Evolutionary conservation across 1,284 basidiomycete genomes (phyloP), one percentile per base, ranked within the genome.

Genomic region (Cryptococcus deneoformans): DNA sequence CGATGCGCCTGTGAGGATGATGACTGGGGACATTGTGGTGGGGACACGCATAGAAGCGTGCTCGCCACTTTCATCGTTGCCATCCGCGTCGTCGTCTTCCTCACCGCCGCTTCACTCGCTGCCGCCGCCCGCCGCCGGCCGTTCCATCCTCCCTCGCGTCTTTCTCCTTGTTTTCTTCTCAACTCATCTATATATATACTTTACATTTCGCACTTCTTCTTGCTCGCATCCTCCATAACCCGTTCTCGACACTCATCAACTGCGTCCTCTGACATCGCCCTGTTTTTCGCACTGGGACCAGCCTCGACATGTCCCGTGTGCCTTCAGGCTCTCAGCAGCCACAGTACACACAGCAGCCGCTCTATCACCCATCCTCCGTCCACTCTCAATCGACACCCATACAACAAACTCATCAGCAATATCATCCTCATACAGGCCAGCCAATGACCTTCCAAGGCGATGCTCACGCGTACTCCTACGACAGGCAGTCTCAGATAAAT

Each of bases 1-100:
- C 11, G 71, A 74, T 7, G 72, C 76, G 39, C 78, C 76, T 1
- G 75, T 76, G 54, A 77, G 66, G 49, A 77, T 69, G 58, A 77
- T 60, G 47, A 74, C 66, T 9, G 73, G 74, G 38, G 61, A 60
- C 44, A 54, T 54, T 46, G 36, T 50, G 39, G n/a, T 43, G 20
- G 4, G 24, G 34, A 38, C 8, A 54, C 35, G 43, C 20, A 46
- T 16, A 47, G 34, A 47, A 35, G 46, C 14, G 14, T 34, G 20
- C 20, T 24, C 43, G 43, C 43, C 43, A 44, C 24, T 24, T n/a
- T 44, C 46, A 29, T 29, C 34, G 46, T 20, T 48, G 9, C 46
- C 46, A 36, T 48, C 46, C 14, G 34, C 34, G 6, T 14, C 14
- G 20, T 34, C 14, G 24, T 48, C 46, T 29, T 34, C 49, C 16